Percentiles rank a stretch among this genome's conserved stretches.
phyloP scores from a whole-genome alignment of 1,139 yeast genomes.

The Ogataea hybrid region DNA sequence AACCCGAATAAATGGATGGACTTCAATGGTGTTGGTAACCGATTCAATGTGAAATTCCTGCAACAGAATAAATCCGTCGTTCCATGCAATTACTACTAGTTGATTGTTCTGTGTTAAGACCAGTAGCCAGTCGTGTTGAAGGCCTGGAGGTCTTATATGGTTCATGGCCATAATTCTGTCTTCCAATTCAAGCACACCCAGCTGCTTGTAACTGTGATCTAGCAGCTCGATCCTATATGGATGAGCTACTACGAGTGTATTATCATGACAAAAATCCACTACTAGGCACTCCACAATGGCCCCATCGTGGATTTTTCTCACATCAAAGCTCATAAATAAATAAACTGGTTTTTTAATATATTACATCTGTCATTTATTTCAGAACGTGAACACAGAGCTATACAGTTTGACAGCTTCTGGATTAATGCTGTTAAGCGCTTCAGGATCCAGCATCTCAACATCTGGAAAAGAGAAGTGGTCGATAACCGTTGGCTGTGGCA shows the following conservation, averaged over 20 bases:
- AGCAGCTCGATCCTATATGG: constrained; percentile 2
- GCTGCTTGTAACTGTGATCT: background rate
- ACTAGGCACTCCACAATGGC: constrained; percentile 10
- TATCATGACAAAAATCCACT: constrained; percentile 2
- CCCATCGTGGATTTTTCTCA: background rate
- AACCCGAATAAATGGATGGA: constrained; percentile 18
- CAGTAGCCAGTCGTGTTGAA: constrained; percentile 18
- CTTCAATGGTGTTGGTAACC: constrained; percentile 2
- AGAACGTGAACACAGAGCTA: constrained; percentile 19
- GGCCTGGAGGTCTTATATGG: constrained; percentile 16
- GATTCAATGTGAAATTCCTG: constrained; percentile 14
- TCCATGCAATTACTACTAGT: constrained; percentile 15
- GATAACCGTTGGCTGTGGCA: constrained; percentile 2
- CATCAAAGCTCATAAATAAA: constrained; percentile 5
- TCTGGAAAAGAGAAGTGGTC: constrained; percentile 14
- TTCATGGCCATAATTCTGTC: constrained; percentile 16
- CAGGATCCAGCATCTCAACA: constrained; percentile 11
- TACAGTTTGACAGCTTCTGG: constrained; percentile 16
- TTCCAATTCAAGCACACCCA: constrained; percentile 1
- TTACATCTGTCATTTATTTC: constrained; percentile 3
- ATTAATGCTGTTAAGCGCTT: constrained; percentile 9
- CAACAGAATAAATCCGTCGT: constrained; percentile 13
- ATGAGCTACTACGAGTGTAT: constrained; percentile 2
- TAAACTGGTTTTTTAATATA: constrained; percentile 1
- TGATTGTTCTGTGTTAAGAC: constrained; percentile 19